phyloP scores from a whole-genome alignment of 78 protist species.

The Dictyostelium intermedium region DNA sequence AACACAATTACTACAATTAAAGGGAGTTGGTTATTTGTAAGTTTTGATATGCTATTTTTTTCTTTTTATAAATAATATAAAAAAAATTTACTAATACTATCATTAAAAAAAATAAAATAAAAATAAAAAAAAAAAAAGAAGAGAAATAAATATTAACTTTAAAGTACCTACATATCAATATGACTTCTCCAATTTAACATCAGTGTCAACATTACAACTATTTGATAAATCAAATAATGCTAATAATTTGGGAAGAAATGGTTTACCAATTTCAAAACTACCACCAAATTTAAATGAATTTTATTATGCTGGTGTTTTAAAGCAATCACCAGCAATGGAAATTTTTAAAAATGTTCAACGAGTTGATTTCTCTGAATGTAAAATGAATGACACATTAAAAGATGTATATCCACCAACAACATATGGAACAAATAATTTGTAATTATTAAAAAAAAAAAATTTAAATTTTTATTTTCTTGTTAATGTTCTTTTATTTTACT shows the following conservation, averaged over 20 bases:
- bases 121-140: not conserved
- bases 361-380: not conserved
- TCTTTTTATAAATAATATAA: not conserved
- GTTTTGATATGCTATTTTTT: too few relatives aligned
- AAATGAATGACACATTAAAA: not conserved
- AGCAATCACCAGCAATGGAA: not conserved
- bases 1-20: not conserved
- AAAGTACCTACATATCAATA: not conserved
- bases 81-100: not conserved
- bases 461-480: not conserved
- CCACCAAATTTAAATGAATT: not conserved
- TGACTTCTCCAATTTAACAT: not conserved
- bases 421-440: not conserved
- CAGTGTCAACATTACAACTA: not conserved
- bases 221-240: not conserved
- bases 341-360: not conserved
- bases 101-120: too few relatives aligned
- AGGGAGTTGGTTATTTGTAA: not conserved
- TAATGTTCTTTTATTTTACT: not conserved
- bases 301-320: not conserved
- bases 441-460: too few relatives aligned
- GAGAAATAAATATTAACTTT: not conserved
- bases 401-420: not conserved
- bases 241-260: not conserved
- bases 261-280: not conserved